phyloP scores from a whole-genome alignment of 345 rosid species.

The Camelina laxa region DNA sequence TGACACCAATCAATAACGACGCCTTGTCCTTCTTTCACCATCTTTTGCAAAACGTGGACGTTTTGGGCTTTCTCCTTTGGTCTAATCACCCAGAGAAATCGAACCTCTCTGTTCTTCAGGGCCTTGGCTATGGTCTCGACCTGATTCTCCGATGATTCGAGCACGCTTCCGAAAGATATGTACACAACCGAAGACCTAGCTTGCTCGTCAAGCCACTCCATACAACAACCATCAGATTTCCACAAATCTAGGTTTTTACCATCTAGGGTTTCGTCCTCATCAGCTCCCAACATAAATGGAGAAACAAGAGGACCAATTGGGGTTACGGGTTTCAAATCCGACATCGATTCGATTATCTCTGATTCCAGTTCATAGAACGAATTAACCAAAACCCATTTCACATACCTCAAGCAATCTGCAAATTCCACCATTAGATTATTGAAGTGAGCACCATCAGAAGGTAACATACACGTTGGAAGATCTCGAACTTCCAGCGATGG shows the following conservation, averaged over 20 bases:
- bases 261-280: slow-evolving; percentile 16
- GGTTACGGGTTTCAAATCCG: slow-evolving; percentile 34
- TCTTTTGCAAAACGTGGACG: slow-evolving; percentile 34
- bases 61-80: slow-evolving; percentile 27
- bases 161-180: slow-evolving; percentile 66
- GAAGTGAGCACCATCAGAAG: slow-evolving; percentile 28
- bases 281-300: slow-evolving; percentile 43
- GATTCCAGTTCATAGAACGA: slow-evolving; percentile 59
- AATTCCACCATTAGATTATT: slow-evolving; percentile 29
- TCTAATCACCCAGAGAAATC: slow-evolving; percentile 67
- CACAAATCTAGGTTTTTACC: slow-evolving; percentile 45
- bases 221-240: slow-evolving; percentile 49
- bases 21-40: slow-evolving; percentile 45
- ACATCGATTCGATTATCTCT: slow-evolving; percentile 46
- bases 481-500: slow-evolving; percentile 49
- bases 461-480: slow-evolving; percentile 57
- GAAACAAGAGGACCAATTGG: slow-evolving; percentile 70
- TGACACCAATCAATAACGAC: slow-evolving; percentile 55
- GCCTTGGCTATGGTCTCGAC: slow-evolving; percentile 52
- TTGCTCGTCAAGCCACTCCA: slow-evolving; percentile 63
- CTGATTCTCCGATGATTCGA: slow-evolving; percentile 40
- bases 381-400: slow-evolving; percentile 60
- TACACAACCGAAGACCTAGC: slow-evolving; percentile 57
- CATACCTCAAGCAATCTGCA: slow-evolving; percentile 41
- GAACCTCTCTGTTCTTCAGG: slow-evolving; percentile 41